A percentile compares a stretch with the other conserved stretches of the same genome.
These are phyloP conservation scores for Neurospora sp. DNA, from an alignment of 495 filamentous ascomycete species.

Conservation along the genomic window DNA sequence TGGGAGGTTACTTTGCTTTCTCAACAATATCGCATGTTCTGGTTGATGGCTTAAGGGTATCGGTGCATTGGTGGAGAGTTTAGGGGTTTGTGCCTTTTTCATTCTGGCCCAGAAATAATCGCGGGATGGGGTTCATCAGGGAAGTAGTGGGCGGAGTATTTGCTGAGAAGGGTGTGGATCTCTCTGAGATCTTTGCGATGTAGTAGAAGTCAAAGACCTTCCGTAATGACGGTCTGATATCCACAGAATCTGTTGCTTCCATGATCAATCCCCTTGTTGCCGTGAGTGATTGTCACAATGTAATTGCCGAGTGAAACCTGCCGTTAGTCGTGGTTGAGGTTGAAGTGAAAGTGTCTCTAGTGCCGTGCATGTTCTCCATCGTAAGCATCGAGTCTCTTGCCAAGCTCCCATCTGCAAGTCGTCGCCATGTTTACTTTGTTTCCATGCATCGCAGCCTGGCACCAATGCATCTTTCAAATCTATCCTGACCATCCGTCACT, in stretches of 20 bases:
- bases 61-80: not conserved
- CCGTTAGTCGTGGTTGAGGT: not conserved
- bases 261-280: not conserved
- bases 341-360: not conserved
- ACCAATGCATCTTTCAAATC: not conserved
- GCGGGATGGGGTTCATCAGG: not conserved
- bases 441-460: not conserved
- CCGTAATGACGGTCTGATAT: not conserved
- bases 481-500: not conserved
- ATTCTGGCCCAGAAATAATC: not conserved
- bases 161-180: not conserved
- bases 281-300: not conserved
- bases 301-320: not conserved
- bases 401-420: not conserved
- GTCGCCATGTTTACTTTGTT: not conserved
- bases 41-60: not conserved
- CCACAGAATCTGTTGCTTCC: not conserved
- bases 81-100: not conserved
- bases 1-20: not conserved
- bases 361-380: not conserved
- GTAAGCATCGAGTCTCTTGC: not conserved
- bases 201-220: not conserved
- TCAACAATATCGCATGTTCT: not conserved
- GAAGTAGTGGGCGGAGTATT: not conserved
- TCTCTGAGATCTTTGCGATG: not conserved